Evolutionary conservation across 2,329 filamentous ascomycete genomes (phyloP).

Genomic region (Paracoccidioides lutzii): DNA sequence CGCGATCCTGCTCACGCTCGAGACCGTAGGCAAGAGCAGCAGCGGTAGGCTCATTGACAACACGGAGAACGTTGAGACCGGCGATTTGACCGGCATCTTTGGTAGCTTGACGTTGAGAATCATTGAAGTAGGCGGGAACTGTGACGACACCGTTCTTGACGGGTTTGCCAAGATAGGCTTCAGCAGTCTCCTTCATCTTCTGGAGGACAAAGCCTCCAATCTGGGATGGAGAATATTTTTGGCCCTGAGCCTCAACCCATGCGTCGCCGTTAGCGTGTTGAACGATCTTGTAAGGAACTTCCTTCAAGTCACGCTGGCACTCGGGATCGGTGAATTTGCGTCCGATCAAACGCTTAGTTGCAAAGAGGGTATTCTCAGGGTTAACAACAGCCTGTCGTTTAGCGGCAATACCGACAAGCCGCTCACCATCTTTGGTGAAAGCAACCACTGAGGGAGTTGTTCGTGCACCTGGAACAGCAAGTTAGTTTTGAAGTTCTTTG

Average conservation of each 20-base stretch:
- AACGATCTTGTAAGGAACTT: constrained; percentile 97
- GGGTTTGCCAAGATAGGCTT: constrained; percentile 78
- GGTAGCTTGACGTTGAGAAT: constrained; percentile 92
- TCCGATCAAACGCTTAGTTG: constrained; percentile 96
- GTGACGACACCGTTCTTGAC: constrained; percentile 96
- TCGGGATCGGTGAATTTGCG: constrained; percentile 90
- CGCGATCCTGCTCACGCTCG: constrained; percentile 80
- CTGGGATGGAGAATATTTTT: constrained; percentile 97
- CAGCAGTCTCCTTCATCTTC: constrained; percentile 99
- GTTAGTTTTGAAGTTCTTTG: constrained; percentile 9
- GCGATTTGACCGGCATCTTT: constrained; percentile 97
- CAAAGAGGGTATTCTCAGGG: constrained; percentile 95
- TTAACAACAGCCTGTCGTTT: constrained; percentile 98
- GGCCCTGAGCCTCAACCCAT: constrained; percentile 83
- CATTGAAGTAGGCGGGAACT: constrained; percentile 97
- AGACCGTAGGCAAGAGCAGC: constrained; percentile 92
- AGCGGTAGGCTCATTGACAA: constrained; percentile 95
- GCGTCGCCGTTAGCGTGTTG: constrained; percentile 95
- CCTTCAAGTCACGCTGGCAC: constrained; percentile 92
- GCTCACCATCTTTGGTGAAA: constrained; percentile 90
- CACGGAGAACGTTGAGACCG: constrained; percentile 90
- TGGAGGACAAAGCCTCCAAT: constrained; percentile 91
- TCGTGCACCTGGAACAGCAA: constrained; percentile 51
- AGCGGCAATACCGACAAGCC: constrained; percentile 89
- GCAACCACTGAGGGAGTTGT: constrained; percentile 92